Percentiles rank a stretch among this genome's conserved stretches.
phyloP scores from a whole-genome alignment of 2,329 filamentous ascomycete species.

The Stagonosporopsis chrysanthemi region DNA sequence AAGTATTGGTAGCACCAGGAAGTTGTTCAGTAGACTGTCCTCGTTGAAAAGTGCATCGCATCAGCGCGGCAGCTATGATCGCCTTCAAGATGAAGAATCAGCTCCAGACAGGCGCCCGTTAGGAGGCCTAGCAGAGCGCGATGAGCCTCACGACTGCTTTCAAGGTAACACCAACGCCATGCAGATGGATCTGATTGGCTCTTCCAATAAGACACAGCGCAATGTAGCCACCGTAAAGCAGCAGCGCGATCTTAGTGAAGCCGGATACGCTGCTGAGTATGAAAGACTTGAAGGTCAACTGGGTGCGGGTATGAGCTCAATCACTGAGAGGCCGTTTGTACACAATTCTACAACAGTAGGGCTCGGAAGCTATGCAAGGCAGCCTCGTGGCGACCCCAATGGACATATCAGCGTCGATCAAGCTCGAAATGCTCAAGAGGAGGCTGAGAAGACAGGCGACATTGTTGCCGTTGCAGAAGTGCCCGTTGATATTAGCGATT shows the following conservation, averaged over 20 bases:
- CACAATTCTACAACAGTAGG: conserved; percentile 24
- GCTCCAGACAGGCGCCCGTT: conserved; percentile 21
- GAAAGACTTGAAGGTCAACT: conserved; percentile 45
- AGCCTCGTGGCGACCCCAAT: conserved; percentile 31
- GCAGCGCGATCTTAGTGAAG: conserved; percentile 37
- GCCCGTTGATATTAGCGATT: conserved; percentile 54
- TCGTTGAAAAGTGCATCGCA: conserved; percentile 35
- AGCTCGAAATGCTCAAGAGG: conserved; percentile 50
- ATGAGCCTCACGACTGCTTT: conserved; percentile 40
- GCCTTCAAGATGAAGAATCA: conserved; percentile 44
- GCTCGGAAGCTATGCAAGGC: conserved; percentile 25
- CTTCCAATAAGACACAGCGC: conserved; percentile 18
- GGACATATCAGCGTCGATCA: conserved; percentile 26
- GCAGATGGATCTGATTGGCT: conserved; percentile 38
- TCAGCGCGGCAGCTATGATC: conserved; percentile 37
- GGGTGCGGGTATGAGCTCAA: conserved; percentile 48
- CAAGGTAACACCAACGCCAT: conserved; percentile 40
- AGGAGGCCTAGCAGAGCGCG: conserved; percentile 39
- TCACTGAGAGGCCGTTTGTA: conserved; percentile 47
- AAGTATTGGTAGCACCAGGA: conserved; percentile 36
- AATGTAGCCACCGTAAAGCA: conserved; percentile 29
- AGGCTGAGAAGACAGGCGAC: conserved; percentile 53
- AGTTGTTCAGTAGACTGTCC: conserved; percentile 41
- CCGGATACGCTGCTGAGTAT: conserved; percentile 46
- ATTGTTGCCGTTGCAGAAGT: conserved; percentile 54